A percentile compares a stretch with the other conserved stretches of the same genome.
Evolutionary conservation across 352 stramenopile genomes (phyloP).

Genomic region (Phytophthora citricola): DNA sequence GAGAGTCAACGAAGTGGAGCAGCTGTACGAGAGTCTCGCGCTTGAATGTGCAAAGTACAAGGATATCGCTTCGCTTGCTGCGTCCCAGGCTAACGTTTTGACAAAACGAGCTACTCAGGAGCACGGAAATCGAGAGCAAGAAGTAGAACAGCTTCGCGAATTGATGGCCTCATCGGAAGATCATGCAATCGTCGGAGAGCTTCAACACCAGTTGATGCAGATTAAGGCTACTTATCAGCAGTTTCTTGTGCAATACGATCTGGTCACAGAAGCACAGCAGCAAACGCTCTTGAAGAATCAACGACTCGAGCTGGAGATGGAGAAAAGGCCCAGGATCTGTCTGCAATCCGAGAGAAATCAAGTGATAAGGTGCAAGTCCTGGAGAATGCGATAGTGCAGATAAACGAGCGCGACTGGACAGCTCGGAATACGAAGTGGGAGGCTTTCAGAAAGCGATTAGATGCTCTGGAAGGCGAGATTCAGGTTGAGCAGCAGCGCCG

Average conservation of each 20-base stretch:
- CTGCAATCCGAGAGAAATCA: slow-evolving; percentile 43
- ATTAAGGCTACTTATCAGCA: slow-evolving; percentile 87
- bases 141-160: slow-evolving; percentile 72
- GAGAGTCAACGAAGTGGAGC: slow-evolving; percentile 75
- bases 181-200: slow-evolving; percentile 87
- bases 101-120: slow-evolving; percentile 47
- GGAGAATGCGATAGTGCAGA: slow-evolving; percentile 50
- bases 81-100: slow-evolving; percentile 67
- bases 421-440: slow-evolving; percentile 74
- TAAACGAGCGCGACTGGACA: slow-evolving; percentile 67
- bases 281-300: slow-evolving; percentile 59
- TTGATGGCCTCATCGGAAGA: slow-evolving; percentile 88
- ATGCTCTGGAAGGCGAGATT: slow-evolving; percentile 72
- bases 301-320: slow-evolving; percentile 64
- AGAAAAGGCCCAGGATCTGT: slow-evolving; percentile 50
- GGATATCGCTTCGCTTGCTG: slow-evolving; percentile 66
- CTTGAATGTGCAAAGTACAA: slow-evolving; percentile 72
- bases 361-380: slow-evolving; percentile 48
- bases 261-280: slow-evolving; percentile 57
- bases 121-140: slow-evolving; percentile 55
- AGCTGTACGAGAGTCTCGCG: slow-evolving; percentile 72
- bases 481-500: slow-evolving; percentile 57
- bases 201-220: slow-evolving; percentile 92
- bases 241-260: slow-evolving; percentile 77
- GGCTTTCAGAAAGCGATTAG: slow-evolving; percentile 73